Percentiles rank a stretch among this genome's conserved stretches.
These are phyloP conservation scores for Cystobasidium onofrii DNA, from an alignment of 768 basidiomycete species.

Conservation along the genomic window DNA sequence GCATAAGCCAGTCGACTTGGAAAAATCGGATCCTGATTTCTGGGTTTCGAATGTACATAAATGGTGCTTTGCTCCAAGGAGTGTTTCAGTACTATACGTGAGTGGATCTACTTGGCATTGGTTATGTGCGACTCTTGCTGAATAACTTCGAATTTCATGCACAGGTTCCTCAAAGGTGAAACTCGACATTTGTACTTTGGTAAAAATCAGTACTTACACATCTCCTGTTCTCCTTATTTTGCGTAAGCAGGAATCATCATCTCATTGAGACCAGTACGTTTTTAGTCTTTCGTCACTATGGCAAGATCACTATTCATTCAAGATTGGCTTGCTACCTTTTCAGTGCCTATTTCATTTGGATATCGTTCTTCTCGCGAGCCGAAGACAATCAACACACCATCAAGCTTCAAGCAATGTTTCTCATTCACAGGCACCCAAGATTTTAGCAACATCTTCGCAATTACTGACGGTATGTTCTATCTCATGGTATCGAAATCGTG, in stretches of 20 bases:
- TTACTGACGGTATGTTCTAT: slow-evolving; percentile 23
- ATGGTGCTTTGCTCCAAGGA: slow-evolving; percentile 37
- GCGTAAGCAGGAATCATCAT: slow-evolving; percentile 11
- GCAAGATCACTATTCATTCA: not conserved
- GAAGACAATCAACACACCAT: slow-evolving; percentile 53
- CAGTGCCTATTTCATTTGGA: slow-evolving; percentile 27
- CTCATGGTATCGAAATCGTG: no score
- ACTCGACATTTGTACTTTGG: not conserved
- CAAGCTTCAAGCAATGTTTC: slow-evolving; percentile 43
- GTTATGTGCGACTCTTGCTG: slow-evolving; percentile 26
- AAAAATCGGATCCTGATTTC: slow-evolving; percentile 43
- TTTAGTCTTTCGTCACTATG: slow-evolving; percentile 48
- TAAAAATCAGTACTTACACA: no score
- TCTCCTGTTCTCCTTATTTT: slow-evolving; percentile 29
- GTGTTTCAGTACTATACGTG: slow-evolving; percentile 36
- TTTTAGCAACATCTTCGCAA: slow-evolving; percentile 17
- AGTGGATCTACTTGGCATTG: not conserved
- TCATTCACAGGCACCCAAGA: slow-evolving; percentile 26
- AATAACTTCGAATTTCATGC: not conserved
- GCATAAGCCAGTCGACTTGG: slow-evolving; percentile 45
- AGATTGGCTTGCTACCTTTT: slow-evolving; percentile 35
- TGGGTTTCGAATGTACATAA: slow-evolving; percentile 43
- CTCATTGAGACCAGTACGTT: slow-evolving; percentile 39
- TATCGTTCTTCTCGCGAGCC: slow-evolving; percentile 57
- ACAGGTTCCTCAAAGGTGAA: slow-evolving; percentile 24